Percentiles rank a stretch among this genome's conserved stretches.
Evolutionary conservation across 345 rosid genomes (phyloP).

Genomic region (Ailanthus altissimus): DNA sequence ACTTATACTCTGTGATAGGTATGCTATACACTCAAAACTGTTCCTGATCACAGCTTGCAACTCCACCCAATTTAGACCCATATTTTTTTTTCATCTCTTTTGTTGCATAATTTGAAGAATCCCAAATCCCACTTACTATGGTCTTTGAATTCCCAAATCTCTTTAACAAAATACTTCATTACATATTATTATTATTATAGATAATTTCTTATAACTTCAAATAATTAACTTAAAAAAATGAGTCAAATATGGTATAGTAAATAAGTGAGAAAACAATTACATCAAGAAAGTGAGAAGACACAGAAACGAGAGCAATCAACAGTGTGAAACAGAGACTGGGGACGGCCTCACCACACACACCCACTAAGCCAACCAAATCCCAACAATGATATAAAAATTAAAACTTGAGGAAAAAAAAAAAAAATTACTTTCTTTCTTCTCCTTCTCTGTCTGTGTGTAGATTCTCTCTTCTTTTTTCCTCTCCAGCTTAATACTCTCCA

Average conservation of each 20-base stretch:
- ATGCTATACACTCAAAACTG: not conserved
- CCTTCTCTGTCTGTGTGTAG: not conserved
- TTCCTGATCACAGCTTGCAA: not conserved
- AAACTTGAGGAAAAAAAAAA: not conserved
- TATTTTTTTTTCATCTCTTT: not conserved
- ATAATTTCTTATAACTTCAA: not conserved
- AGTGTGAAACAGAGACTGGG: not conserved
- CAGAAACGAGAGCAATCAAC: not conserved
- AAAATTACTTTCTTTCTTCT: not conserved
- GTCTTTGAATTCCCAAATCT: not conserved
- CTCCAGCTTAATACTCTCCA: not conserved
- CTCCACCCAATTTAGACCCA: not conserved
- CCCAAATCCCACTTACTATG: not conserved
- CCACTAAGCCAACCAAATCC: not conserved
- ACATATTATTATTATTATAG: not conserved
- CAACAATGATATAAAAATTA: not conserved
- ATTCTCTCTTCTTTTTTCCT: conserved; percentile 6
- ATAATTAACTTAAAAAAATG: too few species aligned
- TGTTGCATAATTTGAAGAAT: too few species aligned
- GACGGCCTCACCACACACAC: not conserved
- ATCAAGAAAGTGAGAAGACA: not conserved
- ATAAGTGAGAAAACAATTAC: not conserved
- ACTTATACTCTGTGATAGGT: not conserved
- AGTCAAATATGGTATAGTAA: too few species aligned
- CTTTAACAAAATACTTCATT: not conserved